Conservation (phyloP, 2,329 filamentous ascomycete genomes). For the Coniochaeta sp. region DNA sequence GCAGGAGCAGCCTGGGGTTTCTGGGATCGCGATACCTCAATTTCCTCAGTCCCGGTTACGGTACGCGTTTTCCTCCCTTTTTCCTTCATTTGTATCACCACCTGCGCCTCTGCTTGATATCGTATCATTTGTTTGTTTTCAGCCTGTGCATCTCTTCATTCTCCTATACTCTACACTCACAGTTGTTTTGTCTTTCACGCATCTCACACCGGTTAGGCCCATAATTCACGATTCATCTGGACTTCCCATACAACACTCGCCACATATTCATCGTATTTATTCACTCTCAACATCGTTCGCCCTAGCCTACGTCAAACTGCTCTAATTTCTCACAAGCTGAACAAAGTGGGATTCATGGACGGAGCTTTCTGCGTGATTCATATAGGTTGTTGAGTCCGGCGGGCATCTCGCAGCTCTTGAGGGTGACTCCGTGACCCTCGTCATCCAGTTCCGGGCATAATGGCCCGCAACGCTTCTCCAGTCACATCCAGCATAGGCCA, state of each 20-base stretch:
- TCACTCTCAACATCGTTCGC: not conserved
- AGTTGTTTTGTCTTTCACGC: not conserved
- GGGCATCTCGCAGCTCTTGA: not conserved
- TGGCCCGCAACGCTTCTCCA: conserved; percentile 10
- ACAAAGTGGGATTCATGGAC: not conserved
- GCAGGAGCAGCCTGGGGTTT: not conserved
- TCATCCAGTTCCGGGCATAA: not conserved
- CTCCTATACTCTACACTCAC: not conserved
- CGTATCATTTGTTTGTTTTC: not conserved
- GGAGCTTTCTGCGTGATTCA: not conserved
- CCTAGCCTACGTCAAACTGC: not conserved
- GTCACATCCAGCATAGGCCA: conserved; percentile 41
- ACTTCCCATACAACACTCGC: not conserved
- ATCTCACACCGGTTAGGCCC: not conserved
- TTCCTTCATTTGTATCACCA: conserved; percentile 7
- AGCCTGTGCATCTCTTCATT: conserved; percentile 4
- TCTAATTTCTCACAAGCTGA: not conserved
- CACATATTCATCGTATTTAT: not conserved
- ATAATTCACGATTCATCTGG: not conserved
- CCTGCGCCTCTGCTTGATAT: not conserved
- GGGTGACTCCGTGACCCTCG: not conserved
- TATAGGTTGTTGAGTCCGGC: not conserved
- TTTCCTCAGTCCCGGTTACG: conserved; percentile 8
- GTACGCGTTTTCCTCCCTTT: conserved; percentile 15
- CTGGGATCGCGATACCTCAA: conserved; percentile 10